Evolutionary conservation across 2,329 filamentous ascomycete species (phyloP), one percentile per base, ranked within the genome.

Genomic region (Xylariales sp.): DNA sequence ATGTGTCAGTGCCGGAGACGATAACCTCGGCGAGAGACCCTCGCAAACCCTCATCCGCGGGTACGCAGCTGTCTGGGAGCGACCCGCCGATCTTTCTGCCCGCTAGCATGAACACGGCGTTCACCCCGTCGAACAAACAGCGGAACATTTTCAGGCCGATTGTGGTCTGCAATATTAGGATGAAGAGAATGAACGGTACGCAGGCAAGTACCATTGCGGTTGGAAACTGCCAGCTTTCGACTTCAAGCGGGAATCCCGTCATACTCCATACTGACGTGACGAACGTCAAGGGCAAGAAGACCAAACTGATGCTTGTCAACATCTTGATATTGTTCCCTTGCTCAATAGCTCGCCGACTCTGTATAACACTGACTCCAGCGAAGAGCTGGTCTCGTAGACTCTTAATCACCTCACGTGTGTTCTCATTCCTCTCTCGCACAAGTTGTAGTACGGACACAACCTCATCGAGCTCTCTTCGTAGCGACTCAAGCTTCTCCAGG

Each of bases 291-390:
- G 31, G 31, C 31, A 33, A 20, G 24, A 33, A 33, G 11, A 33
- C 20, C 12, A 33, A 21, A 14, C 18, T 21, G 13, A 33, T 20
- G 18, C 20, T 33, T 18, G 31, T 33, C 17, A 33, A 10, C 6
- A 33, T 33, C 31, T 33, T 33, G 31, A 33, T 33, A 20, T 33
- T 33, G 31, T 33, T 18, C 12, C 31, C 31, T 20, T 33, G 31
- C 31, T 33, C 31, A 20, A 33, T 20, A 8, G 31, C 20, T 20
- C 24, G 20, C 18, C 31, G 31, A 14, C 13, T 21, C 31, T 33
- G 13, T 14, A 21, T 18, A 20, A 33, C 24, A 15, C 31, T 33
- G 13, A 20, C 24, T 18, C 31, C 31, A 14, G 24, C 31, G 3
- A 33, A 33, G 2, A 33, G 17, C 31, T 33, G 18, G n/a, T 33